Evolutionary conservation across 164 flowering plant species (phyloP), one percentile per base, ranked within the genome.

Genomic region (Kingdonia uniflora): DNA sequence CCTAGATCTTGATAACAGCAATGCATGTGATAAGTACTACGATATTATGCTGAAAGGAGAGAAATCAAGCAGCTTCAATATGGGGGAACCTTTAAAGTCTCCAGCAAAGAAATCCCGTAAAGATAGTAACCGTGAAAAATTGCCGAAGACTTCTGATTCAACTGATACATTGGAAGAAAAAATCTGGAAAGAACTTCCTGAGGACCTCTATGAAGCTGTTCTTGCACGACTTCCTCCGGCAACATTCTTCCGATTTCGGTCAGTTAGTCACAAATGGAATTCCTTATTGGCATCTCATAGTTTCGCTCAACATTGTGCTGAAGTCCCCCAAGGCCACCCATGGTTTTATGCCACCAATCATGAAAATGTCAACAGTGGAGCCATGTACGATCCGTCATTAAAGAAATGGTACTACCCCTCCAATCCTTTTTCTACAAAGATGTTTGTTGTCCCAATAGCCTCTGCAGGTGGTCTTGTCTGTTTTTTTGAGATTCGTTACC

Each of bases 381-480:
- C 89, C 17, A 71, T 88, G 78, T 92, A 84, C 61, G 94, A 88
- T 56, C 95, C 99, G 25, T 61, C 77, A 40, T 43, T 48, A 47
- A 80, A 75, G 67, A 84, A 85, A 74, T 92, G 99, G 99, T 80
- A 81, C 72, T 86, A 80, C 41, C 94, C 79, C 1, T 64, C 78
- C 25, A 70, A 75, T 29, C 80, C 87, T 26, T 54, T 80, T 55
- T 84, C 84, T 10, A 54, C 76, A 13, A 82, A 77, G 66, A 55
- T 60, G 50, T 74, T 78, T n/a, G 62, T 78, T 48, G 65, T 85
- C 63, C 98, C 98, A 48, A 82, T 88, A 49, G 96, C 98, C 60
- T 92, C 95, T 13, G 90, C 94, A 6, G 95, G 96, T 35, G 98
- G 98, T 25, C 81, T 91, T 19, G 77, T 91, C 19, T 91, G 98